A percentile compares a stretch with the other conserved stretches of the same genome.
These are phyloP conservation scores for Paramecium primaurelia DNA, from an alignment of 73 alveolate species.

Conservation along the genomic window DNA sequence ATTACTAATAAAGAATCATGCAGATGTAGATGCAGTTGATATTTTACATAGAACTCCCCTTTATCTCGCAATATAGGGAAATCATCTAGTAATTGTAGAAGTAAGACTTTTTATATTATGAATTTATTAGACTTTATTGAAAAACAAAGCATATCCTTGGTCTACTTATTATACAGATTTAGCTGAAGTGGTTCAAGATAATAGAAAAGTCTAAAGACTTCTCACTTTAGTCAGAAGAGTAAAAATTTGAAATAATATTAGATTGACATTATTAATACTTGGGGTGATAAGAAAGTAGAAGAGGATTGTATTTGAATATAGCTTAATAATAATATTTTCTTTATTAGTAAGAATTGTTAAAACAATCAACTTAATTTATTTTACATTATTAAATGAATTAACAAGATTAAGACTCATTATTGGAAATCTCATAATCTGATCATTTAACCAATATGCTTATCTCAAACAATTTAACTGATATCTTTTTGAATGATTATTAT, in stretches of 20 bases:
- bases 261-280: neutral
- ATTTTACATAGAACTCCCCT: slow-evolving; percentile 29
- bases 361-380: neutral
- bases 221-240: slow-evolving; percentile 12
- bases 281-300: slow-evolving; percentile 4
- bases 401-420: neutral
- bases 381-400: neutral
- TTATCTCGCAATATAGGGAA: neutral
- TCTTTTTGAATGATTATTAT: neutral
- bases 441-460: neutral
- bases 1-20: slow-evolving; percentile 3
- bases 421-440: neutral
- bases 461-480: neutral
- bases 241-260: neutral
- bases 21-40: slow-evolving; percentile 44
- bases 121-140: neutral
- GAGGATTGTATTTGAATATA: slow-evolving; percentile 12
- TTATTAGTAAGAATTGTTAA: neutral
- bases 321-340: neutral
- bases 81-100: neutral
- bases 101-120: neutral
- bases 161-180: slow-evolving; percentile 22
- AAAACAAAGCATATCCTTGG: slow-evolving; percentile 43
- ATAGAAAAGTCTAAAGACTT: neutral
- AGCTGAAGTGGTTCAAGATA: neutral